Percentiles rank a stretch among this genome's conserved stretches.
These are phyloP conservation scores for Gossypium laxum DNA, from an alignment of 441 rosid genomes.

Conservation along the genomic window DNA sequence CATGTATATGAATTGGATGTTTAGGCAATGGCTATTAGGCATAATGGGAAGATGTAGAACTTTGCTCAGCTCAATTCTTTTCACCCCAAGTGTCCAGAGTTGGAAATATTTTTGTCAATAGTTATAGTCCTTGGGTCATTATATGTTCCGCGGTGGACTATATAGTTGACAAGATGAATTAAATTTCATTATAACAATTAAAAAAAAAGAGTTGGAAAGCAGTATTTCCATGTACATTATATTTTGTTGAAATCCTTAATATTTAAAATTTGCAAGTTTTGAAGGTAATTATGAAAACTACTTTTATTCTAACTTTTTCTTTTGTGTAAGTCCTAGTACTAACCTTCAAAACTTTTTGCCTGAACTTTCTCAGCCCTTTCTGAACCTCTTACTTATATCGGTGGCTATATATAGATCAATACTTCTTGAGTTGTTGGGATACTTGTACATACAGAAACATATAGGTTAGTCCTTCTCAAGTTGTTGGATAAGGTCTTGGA, in stretches of 20 bases:
- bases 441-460: background rate
- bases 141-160: too few species aligned
- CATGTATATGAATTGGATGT: background rate
- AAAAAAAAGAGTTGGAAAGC: background rate
- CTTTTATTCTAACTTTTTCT: background rate
- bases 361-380: background rate
- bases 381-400: background rate
- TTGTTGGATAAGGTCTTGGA: background rate
- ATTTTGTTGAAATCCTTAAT: background rate
- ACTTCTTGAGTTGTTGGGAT: background rate
- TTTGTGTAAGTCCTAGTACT: background rate
- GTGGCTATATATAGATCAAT: background rate
- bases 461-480: background rate
- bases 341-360: background rate
- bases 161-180: background rate
- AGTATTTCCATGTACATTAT: background rate
- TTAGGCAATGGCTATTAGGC: background rate
- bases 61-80: background rate
- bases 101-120: too few species aligned
- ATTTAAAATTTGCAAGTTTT: background rate
- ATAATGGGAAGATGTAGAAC: background rate
- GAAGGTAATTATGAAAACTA: background rate
- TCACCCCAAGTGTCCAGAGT: background rate
- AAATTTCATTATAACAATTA: background rate
- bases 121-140: too few species aligned